Conservation (phyloP, 495 filamentous ascomycete species). For the Podospora sp. region DNA sequence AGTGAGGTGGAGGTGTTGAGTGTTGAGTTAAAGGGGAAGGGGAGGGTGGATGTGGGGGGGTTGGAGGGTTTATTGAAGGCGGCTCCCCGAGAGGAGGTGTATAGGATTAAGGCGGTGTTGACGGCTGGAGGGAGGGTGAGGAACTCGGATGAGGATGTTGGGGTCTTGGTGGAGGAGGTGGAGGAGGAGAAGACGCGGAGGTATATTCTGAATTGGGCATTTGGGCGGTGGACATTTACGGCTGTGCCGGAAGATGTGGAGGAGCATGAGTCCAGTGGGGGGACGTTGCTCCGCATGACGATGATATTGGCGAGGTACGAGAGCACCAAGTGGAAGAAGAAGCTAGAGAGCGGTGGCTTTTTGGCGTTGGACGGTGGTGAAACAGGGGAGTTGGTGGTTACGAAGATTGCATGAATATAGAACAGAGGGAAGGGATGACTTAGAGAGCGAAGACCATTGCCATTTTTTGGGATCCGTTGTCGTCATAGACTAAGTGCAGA, state of each 20-base stretch:
- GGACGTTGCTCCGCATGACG: constrained; percentile 70
- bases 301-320: constrained; percentile 84
- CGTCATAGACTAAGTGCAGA: too few relatives aligned
- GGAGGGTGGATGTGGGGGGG: constrained; percentile 62
- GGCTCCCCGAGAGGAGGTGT: constrained; percentile 87
- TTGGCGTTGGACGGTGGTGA: constrained; percentile 50
- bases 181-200: constrained; percentile 29
- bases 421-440: background rate
- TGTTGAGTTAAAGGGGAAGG: constrained; percentile 57
- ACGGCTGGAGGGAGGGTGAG: constrained; percentile 57
- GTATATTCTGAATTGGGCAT: constrained; percentile 97
- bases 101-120: constrained; percentile 90
- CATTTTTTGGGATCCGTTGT: background rate
- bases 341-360: constrained; percentile 64
- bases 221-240: constrained; percentile 91
- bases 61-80: constrained; percentile 66
- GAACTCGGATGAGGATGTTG: constrained; percentile 59
- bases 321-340: constrained; percentile 87
- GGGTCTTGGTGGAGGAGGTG: constrained; percentile 12
- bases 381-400: constrained; percentile 46
- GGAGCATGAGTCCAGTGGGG: constrained; percentile 53
- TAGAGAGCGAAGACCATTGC: constrained; percentile 3
- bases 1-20: constrained; percentile 90
- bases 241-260: constrained; percentile 45
- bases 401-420: constrained; percentile 39